Evolutionary conservation across 169 alveolate genomes (phyloP).

Genomic region (Pseudocohnilembus persalinus): DNA sequence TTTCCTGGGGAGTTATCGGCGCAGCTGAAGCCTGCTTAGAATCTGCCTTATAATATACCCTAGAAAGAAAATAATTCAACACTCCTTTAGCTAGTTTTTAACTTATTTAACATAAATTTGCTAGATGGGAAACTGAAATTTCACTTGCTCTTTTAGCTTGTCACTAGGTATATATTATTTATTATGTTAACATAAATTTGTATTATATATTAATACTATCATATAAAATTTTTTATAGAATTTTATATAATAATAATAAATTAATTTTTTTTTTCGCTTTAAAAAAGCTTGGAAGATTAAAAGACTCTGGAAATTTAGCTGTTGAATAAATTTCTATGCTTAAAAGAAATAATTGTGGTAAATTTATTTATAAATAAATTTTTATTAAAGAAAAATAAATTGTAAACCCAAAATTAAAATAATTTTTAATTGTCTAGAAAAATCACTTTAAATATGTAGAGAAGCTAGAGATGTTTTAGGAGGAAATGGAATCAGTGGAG

Average conservation of each 20-base stretch:
- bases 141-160: conserved; percentile 62
- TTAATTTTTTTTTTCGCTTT: not conserved
- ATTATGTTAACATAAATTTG: not conserved
- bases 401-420: not conserved
- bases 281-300: conserved; percentile 53
- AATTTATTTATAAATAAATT: not conserved
- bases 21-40: conserved; percentile 84
- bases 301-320: conserved; percentile 61
- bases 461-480: conserved; percentile 85
- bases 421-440: conserved; percentile 12
- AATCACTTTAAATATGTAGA: conserved; percentile 78
- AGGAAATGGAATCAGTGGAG: conserved; percentile 87
- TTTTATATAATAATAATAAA: no score
- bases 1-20: conserved; percentile 86
- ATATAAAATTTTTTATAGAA: not conserved
- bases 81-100: conserved; percentile 72
- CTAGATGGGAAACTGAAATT: conserved; percentile 78
- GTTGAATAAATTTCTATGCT: conserved; percentile 71
- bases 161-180: conserved; percentile 29
- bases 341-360: conserved; percentile 66
- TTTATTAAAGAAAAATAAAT: not conserved
- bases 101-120: conserved; percentile 73
- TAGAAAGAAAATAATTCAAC: conserved; percentile 74
- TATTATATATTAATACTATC: not conserved
- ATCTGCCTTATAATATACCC: conserved; percentile 63